Conservation (phyloP, 129 eudicot genomes). For the Gnaphalium uliginosum region DNA sequence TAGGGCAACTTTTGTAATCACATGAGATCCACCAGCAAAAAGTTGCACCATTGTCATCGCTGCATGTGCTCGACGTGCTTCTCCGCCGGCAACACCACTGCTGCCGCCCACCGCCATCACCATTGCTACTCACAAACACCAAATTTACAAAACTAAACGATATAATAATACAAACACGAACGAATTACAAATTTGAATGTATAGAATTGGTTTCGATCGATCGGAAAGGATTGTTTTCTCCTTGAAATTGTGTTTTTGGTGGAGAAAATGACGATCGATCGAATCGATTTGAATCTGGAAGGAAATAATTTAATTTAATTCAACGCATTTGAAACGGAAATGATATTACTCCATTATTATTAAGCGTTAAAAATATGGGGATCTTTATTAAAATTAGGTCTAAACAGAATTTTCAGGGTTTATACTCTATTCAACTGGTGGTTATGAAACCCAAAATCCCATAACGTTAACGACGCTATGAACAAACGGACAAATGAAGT, state of each 20-base stretch:
- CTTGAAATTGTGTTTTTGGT: not conserved
- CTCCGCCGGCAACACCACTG: conserved; percentile 37
- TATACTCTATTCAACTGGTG: no score
- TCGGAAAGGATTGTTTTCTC: not conserved
- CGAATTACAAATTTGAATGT: not conserved
- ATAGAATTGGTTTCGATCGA: conserved; percentile 20
- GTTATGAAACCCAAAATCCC: no score
- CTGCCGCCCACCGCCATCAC: conserved; percentile 43
- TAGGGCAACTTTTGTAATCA: conserved; percentile 84
- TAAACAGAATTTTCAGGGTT: not conserved
- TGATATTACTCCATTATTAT: not conserved
- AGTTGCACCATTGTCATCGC: conserved; percentile 82
- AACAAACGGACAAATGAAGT: no score
- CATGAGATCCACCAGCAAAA: conserved; percentile 81
- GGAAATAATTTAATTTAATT: conserved; percentile 10
- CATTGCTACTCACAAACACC: conserved; percentile 10
- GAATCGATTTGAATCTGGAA: conserved; percentile 25
- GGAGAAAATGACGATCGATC: conserved; percentile 26
- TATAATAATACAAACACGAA: no score
- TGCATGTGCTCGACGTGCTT: conserved; percentile 64
- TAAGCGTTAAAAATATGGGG: conserved; percentile 19
- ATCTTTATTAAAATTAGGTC: conserved; percentile 22
- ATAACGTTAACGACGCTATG: no score
- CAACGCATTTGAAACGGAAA: conserved; percentile 28
- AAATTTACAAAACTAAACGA: conserved; percentile 11